Evolutionary conservation across 768 basidiomycete species (phyloP), one percentile per base, ranked within the genome.

Genomic region (Paxillus ammoniavirescens): DNA sequence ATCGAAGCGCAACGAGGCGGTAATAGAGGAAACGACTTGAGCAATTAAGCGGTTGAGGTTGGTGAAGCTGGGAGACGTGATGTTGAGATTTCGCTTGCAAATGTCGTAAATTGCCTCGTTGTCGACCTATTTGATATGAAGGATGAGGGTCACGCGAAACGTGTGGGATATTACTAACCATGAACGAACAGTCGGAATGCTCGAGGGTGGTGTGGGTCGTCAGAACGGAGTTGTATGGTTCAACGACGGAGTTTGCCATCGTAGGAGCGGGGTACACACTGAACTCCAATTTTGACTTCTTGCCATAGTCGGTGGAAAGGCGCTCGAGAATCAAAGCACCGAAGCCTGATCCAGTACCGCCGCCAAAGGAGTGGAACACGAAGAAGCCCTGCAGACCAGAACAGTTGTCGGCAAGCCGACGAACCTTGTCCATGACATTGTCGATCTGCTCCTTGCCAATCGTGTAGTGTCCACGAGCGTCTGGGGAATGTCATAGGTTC

Each of bases 291-390:
- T 98, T 98, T 52, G 91, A 94, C 77, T 98, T 99, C 77, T 98
- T 99, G 71, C 96, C 96, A 63, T 97, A 99, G 73, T 99, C 96
- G 54, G 89, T 89, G 15, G 95, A 95, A 49, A 99, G 85, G 61
- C 91, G 86, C 76, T 98, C 96, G 55, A 99, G 85, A 49, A 98
- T 83, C 61, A 98, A 84, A 48, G 96, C 94, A 65, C 96, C 96
- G 69, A 99, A 96, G 60, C 96, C 96, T 54, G 96, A 99, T 58
- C 96, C 96, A 58, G 96, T 98, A 74, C 96, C 96, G 67, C 96
- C 96, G 72, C 96, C 96, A 72, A 99, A 98, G 46, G 96, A 99
- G 80, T 98, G 96, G 87, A 98, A 98, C 63, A 97, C 93, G 71
- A 98, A 98, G 82, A 98, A 99, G 57, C 96, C 96, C 73, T 98